These are phyloP conservation scores for Solanum peruvianum DNA, from an alignment of 257 asterid species.

Conservation along the genomic window DNA sequence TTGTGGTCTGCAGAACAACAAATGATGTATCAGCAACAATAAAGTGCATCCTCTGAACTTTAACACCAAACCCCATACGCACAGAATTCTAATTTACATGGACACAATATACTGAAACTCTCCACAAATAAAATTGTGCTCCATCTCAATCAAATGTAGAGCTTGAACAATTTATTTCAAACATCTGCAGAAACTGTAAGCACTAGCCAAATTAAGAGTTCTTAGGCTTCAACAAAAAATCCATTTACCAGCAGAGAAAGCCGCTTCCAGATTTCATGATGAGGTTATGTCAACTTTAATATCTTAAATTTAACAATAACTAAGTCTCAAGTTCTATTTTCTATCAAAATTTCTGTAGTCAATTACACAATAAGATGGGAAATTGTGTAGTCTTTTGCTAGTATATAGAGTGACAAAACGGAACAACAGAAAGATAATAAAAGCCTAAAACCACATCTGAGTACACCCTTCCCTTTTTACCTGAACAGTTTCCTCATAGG, in stretches of 20 bases:
- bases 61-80: neutral
- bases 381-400: neutral
- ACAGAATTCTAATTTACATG: neutral
- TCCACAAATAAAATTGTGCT: neutral
- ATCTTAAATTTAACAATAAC: neutral
- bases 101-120: neutral
- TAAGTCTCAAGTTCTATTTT: neutral
- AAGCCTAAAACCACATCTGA: neutral
- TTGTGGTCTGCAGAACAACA: slow-evolving; percentile 53
- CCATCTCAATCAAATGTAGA: neutral
- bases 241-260: neutral
- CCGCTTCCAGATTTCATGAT: neutral
- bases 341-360: neutral
- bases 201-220: neutral
- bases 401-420: neutral
- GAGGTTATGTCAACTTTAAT: neutral
- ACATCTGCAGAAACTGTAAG: neutral
- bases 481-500: slow-evolving; percentile 95
- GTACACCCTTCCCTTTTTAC: slow-evolving; percentile 20
- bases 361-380: neutral
- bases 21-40: neutral
- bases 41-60: neutral
- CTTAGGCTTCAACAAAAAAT: neutral
- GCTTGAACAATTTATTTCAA: neutral
- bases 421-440: neutral